Evolutionary conservation across 2,329 filamentous ascomycete genomes (phyloP), one percentile per base, ranked within the genome.

Genomic region (Davidsoniella eucalypti): DNA sequence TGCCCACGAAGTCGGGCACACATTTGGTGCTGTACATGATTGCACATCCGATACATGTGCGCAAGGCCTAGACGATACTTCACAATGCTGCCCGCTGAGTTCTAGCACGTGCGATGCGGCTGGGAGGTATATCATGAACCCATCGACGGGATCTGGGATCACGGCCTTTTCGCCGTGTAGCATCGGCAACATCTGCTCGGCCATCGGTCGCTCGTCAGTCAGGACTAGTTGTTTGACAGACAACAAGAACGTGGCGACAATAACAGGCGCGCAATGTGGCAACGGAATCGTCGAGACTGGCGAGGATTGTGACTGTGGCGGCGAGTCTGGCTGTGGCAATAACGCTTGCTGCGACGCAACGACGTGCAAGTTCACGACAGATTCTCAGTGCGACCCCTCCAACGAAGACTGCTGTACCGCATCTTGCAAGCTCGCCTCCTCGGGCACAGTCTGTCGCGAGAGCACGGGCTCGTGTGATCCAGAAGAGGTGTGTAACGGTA

Each of bases 251-350:
- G 79, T 98, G 44, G 74, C 76, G 29, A 92, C 84, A 25, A 85
- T 94, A 57, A 82, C 80, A 0, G 85, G 83, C 50, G 82, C 82
- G 57, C 81, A 88, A 61, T 98, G 92, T 64, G 92, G 92, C 52
- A 98, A 98, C 64, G 92, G 92, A 49, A 96, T 98, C 56, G 92
- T 98, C 47, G 92, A 96, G 66, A 70, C 75, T 16, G 92, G 87
- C 55, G 92, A 98, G 65, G 84, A 98, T 49, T 98, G 92, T 65
- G 92, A 98, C 65, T 98, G 92, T 60, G 92, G 92, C 55, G 90
- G 90, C 50, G 67, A 70, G 12, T 65, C 69, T 12, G 76, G 76
- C 38, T 98, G 92, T 62, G 76, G 70, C 21, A 65, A 71, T 59
- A 92, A 96, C 65, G 60, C 63, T 12, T 98, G 92, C 70, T 98